A percentile compares a stretch with the other conserved stretches of the same genome.
phyloP scores from a whole-genome alignment of 257 asterid genomes.

The Nicotiana tabacum region DNA sequence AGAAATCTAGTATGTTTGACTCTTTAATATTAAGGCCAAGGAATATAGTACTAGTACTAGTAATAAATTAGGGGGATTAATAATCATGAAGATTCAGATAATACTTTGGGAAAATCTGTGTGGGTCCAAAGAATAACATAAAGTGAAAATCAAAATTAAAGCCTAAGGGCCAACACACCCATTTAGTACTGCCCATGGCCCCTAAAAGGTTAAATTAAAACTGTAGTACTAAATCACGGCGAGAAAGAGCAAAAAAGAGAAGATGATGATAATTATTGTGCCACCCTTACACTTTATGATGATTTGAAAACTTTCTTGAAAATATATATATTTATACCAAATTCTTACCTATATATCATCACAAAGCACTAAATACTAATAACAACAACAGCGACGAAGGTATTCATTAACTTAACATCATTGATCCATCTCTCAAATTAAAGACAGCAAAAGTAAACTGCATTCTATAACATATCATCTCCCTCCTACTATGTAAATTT shows the following conservation, averaged over 20 bases:
- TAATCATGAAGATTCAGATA: conserved; percentile 4
- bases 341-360: no score
- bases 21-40: background rate
- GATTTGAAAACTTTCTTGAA: no score
- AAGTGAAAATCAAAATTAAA: conserved; percentile 20
- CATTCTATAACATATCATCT: no score
- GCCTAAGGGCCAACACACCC: conserved; percentile 33
- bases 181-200: conserved; percentile 31
- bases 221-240: conserved; percentile 35
- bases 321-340: no score
- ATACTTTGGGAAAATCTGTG: conserved; percentile 20
- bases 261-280: background rate
- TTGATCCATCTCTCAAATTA: conserved; percentile 44
- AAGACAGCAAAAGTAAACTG: no score
- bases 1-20: background rate
- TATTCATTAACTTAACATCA: no score
- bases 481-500: background rate
- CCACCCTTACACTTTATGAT: background rate
- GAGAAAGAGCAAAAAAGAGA: conserved; percentile 15
- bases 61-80: background rate
- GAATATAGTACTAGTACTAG: background rate
- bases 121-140: conserved; percentile 37
- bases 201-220: background rate
- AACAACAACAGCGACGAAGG: no score
- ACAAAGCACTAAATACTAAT: no score